Base-by-base conservation (phyloP, 306 rosid species). In the Potentilla sterilis region DNA sequence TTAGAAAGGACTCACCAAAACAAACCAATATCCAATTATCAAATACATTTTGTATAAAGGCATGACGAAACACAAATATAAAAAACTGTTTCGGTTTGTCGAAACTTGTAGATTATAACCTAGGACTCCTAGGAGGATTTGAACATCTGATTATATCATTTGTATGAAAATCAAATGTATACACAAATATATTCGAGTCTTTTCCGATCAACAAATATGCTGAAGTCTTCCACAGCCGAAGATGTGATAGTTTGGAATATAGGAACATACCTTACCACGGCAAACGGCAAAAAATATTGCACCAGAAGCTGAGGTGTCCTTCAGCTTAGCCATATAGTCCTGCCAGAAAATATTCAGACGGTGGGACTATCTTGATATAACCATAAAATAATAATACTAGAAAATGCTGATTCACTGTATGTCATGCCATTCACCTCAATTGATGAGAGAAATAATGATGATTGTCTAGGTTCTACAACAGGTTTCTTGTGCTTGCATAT, bases 281-380 rank as follows among this genome's bases (percentile, higher is more conserved):
- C 98, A 94, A 72, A 94, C 97, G 52, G 97, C 97, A 63, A 94
- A 94, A 83, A 94, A 92, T 41, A 90, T 85, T 70, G 98, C 98
- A 85, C 98, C 98, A 71, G 95, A 87, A 69, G 82, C 73, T 75
- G 98, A 87, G 83, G 84, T 79, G 77, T 92, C 96, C 82, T 91
- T 87, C 86, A 94, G 87, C 83, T 87, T 94, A 67, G 91, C 74
- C 81, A 87, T 86, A 83, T 90, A 94, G 79, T 94, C 98, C 98
- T 94, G 89, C 82, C 81, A 69, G 48, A 62, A 84, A 72, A 54
- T 72, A 66, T 75, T 74, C 44, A 78, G 64, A 63, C 47, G 52
- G 34, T 34, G 70, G 79, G 66, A 80, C 46, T 48, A n/a, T 66
- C 63, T 24, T 57, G 68, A 65, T 67, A 80, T 47, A 46, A 66